Percentiles rank a stretch among this genome's conserved stretches.
Conservation (phyloP, 306 rosid genomes). For the Macrotyloma uniflorum region DNA sequence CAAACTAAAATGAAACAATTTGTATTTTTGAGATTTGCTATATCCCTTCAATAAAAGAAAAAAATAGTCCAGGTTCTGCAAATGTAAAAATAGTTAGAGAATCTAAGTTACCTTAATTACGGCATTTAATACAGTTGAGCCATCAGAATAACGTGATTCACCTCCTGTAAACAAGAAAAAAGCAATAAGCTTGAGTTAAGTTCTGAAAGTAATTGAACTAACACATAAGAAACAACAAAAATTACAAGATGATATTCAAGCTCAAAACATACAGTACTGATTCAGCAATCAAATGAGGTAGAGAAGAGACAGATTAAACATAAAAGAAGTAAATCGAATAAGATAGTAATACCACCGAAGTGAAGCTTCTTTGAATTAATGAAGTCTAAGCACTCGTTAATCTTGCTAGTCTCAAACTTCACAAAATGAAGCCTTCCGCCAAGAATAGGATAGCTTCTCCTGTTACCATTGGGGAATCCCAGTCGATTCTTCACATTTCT, state of each 20-base stretch:
- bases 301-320: background rate
- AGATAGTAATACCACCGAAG: constrained; percentile 58
- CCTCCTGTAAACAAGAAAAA: constrained; percentile 42
- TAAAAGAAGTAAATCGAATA: background rate
- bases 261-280: background rate
- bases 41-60: background rate
- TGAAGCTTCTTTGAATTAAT: constrained; percentile 81
- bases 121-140: constrained; percentile 50
- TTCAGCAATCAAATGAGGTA: background rate
- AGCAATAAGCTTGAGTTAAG: background rate
- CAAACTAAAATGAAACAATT: background rate
- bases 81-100: constrained; percentile 11
- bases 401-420: constrained; percentile 85
- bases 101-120: constrained; percentile 65
- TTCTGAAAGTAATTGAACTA: constrained; percentile 17
- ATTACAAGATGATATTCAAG: background rate
- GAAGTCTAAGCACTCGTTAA: constrained; percentile 81
- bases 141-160: constrained; percentile 57
- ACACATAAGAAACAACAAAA: background rate
- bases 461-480: constrained; percentile 62
- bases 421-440: constrained; percentile 95
- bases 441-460: constrained; percentile 83
- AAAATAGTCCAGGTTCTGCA: constrained; percentile 11
- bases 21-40: background rate
- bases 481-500: constrained; percentile 54